Conservation (phyloP, 306 rosid genomes). For the Pterocarpus santalinus region DNA sequence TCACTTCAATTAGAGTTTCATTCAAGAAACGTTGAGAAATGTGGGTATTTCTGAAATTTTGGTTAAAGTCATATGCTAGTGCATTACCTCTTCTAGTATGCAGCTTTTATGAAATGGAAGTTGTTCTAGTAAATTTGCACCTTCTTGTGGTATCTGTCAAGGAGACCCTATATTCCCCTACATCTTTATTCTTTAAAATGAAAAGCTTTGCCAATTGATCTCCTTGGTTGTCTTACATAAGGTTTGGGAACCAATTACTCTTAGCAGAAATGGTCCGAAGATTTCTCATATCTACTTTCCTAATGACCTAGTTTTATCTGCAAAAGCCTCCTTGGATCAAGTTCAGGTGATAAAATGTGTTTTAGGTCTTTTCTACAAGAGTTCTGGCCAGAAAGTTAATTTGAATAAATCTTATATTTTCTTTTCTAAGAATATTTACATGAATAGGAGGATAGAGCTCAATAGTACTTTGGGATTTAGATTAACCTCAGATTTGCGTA, state of each 20-base stretch:
- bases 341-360: not conserved
- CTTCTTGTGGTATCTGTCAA: not conserved
- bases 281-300: not conserved
- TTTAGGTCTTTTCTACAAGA: not conserved
- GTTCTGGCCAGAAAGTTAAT: not conserved
- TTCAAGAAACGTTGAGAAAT: not conserved
- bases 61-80: not conserved
- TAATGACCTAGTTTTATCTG: not conserved
- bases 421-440: not conserved
- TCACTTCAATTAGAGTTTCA: too few species aligned
- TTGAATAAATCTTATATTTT: not conserved
- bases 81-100: not conserved
- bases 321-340: not conserved
- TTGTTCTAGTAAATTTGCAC: not conserved
- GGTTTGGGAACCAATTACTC: not conserved
- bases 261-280: not conserved
- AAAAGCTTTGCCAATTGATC: not conserved
- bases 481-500: not conserved
- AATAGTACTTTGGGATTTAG: not conserved
- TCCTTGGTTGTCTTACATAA: not conserved
- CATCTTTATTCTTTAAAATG: not conserved
- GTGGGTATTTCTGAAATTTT: not conserved
- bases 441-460: not conserved
- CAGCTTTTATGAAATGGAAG: not conserved
- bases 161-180: not conserved